Conservation (phyloP, 257 asterid species). For the Lithospermum erythrorhizon region DNA sequence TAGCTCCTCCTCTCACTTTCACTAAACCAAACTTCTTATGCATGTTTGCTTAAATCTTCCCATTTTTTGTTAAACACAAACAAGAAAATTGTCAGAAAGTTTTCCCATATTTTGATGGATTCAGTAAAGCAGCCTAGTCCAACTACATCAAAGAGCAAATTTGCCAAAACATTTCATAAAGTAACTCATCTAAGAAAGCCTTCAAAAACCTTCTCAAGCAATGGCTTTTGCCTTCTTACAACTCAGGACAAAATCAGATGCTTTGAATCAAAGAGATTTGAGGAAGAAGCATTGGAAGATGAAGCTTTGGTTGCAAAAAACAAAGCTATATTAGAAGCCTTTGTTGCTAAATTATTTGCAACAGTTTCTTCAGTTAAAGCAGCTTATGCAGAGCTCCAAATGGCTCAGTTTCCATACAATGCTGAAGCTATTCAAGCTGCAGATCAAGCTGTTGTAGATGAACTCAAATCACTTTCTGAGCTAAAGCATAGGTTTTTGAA, state of each 20-base stretch:
- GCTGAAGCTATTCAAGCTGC: constrained; percentile 60
- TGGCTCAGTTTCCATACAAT: constrained; percentile 93
- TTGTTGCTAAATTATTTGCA: constrained; percentile 85
- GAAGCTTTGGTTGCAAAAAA: constrained; percentile 34
- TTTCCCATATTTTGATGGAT: constrained; percentile 36
- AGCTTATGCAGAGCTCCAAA: constrained; percentile 88
- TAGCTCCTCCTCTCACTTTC: no score
- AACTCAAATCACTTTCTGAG: constrained; percentile 65
- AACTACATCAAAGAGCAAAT: constrained; percentile 36
- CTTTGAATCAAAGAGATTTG: constrained; percentile 63
- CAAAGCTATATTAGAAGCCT: constrained; percentile 78
- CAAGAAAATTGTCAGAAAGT: no score
- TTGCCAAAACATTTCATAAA: constrained; percentile 49
- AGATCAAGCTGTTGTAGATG: constrained; percentile 82
- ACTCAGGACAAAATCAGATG: constrained; percentile 82
- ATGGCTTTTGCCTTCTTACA: constrained; percentile 54
- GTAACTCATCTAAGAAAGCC: constrained; percentile 39
- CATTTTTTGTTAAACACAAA: no score
- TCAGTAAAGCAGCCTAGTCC: constrained; percentile 32
- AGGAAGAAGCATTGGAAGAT: constrained; percentile 41
- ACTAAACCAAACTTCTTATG: no score
- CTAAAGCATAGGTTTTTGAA: constrained; percentile 56
- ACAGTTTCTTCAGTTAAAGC: constrained; percentile 75
- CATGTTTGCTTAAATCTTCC: no score
- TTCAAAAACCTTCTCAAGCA: constrained; percentile 29